Evolutionary conservation across 805 yeast genomes (phyloP), one percentile per base, ranked within the genome.

Genomic region (Cyberlindnera xishuangbannaensis): DNA sequence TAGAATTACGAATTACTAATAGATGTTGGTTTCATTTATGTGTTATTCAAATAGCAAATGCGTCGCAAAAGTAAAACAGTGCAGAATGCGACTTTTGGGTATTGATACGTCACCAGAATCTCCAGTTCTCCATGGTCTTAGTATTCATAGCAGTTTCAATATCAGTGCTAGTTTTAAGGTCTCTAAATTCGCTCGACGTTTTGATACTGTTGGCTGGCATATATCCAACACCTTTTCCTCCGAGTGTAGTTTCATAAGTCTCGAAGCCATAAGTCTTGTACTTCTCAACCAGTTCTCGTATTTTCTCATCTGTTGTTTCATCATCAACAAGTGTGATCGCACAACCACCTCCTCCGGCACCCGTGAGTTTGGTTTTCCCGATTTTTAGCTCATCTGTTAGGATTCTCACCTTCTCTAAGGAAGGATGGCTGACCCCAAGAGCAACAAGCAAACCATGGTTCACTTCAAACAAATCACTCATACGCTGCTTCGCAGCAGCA

Each of bases 321-420:
- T 53, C 57, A 30, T 72, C 63, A 12, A 88, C 65, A 24, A 92
- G 60, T 0, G 97, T 92, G 36, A 92, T 81, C 9, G 97, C 95
- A 65, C 98, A 92, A 2, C 98, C 98, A 31, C 98, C 98, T 15
- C 98, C 98, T 22, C 98, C 98, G 0, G 98, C 98, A 26, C 98
- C 98, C 0, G 98, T 92, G 34, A 92, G 69, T 56, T 92, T 92
- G 0, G 98, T 90, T 37, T 82, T 77, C 7, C 98, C 98, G 13
- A 92, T 57, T 4, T 64, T 54, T 36, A 74, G 48, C 31, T 67
- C 69, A 50, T 83, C 88, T 16, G 85, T 71, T n/a, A 75, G 62
- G 15, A 73, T 59, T 49, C 77, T 80, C 18, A 90, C 75, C 31
- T 67, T 64, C 54, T 92, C 98, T 38, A 92, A 65, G n/a, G 81